A percentile compares a stretch with the other conserved stretches of the same genome.
These are phyloP conservation scores for Mucor velutinosus DNA, from an alignment of 371 early-diverging fungal genomes.

Conservation along the genomic window DNA sequence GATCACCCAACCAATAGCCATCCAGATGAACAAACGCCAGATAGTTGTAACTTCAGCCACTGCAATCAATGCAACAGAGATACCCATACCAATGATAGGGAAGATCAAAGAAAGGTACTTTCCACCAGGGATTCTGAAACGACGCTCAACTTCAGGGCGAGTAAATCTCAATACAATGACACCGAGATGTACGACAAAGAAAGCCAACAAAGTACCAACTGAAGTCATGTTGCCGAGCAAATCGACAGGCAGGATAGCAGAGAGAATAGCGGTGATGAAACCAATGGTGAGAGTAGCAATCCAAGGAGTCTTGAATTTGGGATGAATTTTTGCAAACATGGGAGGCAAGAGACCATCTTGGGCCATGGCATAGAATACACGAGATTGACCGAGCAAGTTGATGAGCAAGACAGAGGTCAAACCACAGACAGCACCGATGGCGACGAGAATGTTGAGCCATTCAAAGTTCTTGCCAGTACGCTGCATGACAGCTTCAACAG, in stretches of 20 bases:
- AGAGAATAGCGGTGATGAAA: constrained; percentile 65
- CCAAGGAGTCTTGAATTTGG: constrained; percentile 72
- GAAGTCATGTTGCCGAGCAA: constrained; percentile 85
- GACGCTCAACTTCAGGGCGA: constrained; percentile 73
- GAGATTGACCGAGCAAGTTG: constrained; percentile 79
- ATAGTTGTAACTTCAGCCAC: constrained; percentile 65
- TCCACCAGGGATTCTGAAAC: constrained; percentile 79
- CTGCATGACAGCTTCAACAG: constrained; percentile 46
- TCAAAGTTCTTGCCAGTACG: constrained; percentile 50
- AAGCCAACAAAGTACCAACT: constrained; percentile 84
- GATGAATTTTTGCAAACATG: constrained; percentile 69
- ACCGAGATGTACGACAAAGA: constrained; percentile 81
- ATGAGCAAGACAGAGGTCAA: constrained; percentile 80
- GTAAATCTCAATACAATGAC: constrained; percentile 77
- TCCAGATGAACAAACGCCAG: constrained; percentile 63
- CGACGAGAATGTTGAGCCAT: constrained; percentile 76
- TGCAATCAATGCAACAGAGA: constrained; percentile 65
- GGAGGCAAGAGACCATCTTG: constrained; percentile 81
- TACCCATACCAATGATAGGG: constrained; percentile 63
- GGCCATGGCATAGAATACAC: constrained; percentile 89
- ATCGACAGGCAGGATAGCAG: constrained; percentile 81
- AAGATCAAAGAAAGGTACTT: constrained; percentile 50
- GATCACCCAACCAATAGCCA: constrained; percentile 72
- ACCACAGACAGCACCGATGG: constrained; percentile 79
- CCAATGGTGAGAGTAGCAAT: constrained; percentile 74